phyloP scores from a whole-genome alignment of 305 asterid genomes.

The Solanum hybrid region DNA sequence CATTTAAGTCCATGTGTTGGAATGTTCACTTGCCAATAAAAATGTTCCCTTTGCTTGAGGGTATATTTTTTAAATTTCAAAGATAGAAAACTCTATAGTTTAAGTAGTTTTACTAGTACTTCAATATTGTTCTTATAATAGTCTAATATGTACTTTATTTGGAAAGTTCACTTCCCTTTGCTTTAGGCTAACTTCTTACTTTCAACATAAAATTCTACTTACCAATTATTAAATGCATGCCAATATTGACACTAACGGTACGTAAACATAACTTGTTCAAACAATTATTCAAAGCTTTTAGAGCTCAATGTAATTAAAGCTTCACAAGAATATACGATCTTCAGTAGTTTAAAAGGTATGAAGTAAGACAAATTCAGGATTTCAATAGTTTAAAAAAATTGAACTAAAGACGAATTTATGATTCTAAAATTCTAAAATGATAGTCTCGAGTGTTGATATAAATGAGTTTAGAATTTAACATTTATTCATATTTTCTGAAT shows the following conservation, averaged over 20 bases:
- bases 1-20: neutral
- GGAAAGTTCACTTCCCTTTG: neutral
- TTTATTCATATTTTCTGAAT: neutral
- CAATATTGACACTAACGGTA: neutral
- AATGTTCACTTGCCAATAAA: neutral
- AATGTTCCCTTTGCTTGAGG: neutral
- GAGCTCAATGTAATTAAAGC: neutral
- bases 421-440: neutral
- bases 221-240: neutral
- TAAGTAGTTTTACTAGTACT: neutral
- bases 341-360: neutral
- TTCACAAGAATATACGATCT: neutral
- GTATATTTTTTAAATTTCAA: neutral
- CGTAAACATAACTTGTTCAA: neutral
- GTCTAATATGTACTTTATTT: neutral
- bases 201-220: neutral
- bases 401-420: neutral
- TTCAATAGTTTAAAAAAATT: neutral
- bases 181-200: neutral
- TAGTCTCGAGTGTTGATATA: neutral
- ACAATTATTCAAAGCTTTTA: neutral
- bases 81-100: neutral
- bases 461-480: neutral
- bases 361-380: neutral
- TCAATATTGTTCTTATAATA: neutral